Conservation (phyloP, 2,329 filamentous ascomycete species). For the Pseudogymnoascus sp. region DNA sequence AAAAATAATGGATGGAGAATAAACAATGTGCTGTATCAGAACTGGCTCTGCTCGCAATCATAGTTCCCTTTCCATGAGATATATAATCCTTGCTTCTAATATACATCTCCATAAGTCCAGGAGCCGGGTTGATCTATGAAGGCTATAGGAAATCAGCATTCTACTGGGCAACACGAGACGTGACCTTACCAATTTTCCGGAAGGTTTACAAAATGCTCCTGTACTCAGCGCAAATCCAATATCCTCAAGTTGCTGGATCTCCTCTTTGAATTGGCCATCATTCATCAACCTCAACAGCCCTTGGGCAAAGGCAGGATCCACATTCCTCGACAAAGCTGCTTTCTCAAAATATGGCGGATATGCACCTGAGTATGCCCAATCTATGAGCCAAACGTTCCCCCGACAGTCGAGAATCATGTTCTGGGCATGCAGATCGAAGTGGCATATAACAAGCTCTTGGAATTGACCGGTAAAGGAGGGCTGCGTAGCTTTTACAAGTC, state of each 20-base stretch:
- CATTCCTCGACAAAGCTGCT: conserved; percentile 3
- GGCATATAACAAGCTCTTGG: conserved; percentile 13
- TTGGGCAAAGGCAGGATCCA: background rate
- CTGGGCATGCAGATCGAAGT: conserved; percentile 10
- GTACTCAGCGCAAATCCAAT: conserved; percentile 2
- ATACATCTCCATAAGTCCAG: background rate
- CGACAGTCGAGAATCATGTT: conserved; percentile 12
- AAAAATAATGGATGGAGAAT: too few species aligned
- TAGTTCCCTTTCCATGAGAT: background rate
- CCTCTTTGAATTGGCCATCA: conserved; percentile 2
- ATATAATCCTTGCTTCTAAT: background rate
- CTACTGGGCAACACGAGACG: background rate
- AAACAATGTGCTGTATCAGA: background rate
- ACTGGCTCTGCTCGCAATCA: background rate
- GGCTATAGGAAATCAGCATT: conserved; percentile 16
- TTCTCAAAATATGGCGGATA: conserved; percentile 16
- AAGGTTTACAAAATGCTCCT: conserved; percentile 4
- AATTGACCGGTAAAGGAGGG: conserved; percentile 11
- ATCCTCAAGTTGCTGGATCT: background rate
- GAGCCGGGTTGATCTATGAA: background rate
- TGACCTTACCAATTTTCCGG: conserved; percentile 5
- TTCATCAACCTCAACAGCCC: background rate
- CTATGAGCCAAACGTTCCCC: conserved; percentile 15
- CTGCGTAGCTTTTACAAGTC: background rate
- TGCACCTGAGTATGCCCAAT: conserved; percentile 13